A percentile compares a stretch with the other conserved stretches of the same genome.
phyloP scores from a whole-genome alignment of 306 rosid genomes.

The Glycine tomentella region DNA sequence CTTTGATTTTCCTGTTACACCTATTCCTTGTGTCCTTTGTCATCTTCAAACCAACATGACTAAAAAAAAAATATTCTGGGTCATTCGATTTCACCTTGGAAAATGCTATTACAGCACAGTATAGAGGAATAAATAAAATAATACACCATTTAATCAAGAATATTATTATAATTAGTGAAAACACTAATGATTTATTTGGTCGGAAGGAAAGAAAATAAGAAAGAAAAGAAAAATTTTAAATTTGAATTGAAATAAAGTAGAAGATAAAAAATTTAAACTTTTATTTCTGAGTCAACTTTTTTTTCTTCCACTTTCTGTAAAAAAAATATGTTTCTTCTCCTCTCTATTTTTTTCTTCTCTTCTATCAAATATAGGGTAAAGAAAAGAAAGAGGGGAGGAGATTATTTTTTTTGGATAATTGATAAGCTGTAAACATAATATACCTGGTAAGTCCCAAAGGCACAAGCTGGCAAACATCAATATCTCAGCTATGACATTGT shows the following conservation, averaged over 20 bases:
- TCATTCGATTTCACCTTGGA: conserved; percentile 52
- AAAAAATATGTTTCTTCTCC: too few species aligned
- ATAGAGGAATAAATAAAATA: too few species aligned
- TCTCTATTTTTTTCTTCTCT: too few species aligned
- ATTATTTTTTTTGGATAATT: background rate
- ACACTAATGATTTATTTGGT: too few species aligned
- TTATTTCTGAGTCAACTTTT: too few species aligned
- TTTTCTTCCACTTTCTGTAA: too few species aligned
- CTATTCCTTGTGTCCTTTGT: conserved; percentile 20
- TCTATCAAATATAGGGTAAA: background rate
- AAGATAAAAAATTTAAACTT: too few species aligned
- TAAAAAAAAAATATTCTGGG: conserved; percentile 64
- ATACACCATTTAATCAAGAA: background rate
- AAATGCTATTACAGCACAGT: conserved; percentile 33
- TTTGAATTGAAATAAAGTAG: too few species aligned
- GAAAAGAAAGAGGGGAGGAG: too few species aligned
- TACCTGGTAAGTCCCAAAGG: conserved; percentile 65
- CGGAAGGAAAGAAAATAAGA: too few species aligned
- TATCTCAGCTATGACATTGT: conserved; percentile 37
- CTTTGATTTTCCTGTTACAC: conserved; percentile 46
- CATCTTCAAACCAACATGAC: conserved; percentile 43
- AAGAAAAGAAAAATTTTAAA: too few species aligned
- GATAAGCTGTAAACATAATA: background rate
- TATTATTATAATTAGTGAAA: too few species aligned
- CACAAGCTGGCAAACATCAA: conserved; percentile 54